Evolutionary conservation across 257 asterid genomes (phyloP).

Genomic region (Lycium ferocissimum): DNA sequence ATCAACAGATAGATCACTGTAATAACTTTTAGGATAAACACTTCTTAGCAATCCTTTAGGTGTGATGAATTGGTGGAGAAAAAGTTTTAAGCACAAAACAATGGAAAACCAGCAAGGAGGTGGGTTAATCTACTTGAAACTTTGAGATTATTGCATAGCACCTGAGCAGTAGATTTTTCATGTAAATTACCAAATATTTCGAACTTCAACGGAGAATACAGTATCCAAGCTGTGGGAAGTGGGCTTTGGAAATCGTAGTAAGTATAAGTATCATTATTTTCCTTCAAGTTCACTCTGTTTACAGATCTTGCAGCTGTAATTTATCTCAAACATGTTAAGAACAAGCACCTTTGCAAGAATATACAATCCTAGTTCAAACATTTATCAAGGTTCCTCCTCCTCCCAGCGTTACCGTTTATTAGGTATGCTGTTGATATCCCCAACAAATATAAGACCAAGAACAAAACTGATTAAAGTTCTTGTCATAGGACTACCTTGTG

Average conservation of each 20-base stretch:
- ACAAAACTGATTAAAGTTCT: background rate
- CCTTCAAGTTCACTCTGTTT: background rate
- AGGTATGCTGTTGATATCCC: background rate
- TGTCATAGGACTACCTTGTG: background rate
- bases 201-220: conserved; percentile 4
- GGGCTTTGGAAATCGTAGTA: background rate
- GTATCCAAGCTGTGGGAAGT: background rate
- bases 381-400: conserved; percentile 8
- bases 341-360: background rate
- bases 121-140: background rate
- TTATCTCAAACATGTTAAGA: background rate
- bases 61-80: conserved; percentile 1
- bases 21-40: background rate
- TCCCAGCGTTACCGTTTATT: background rate
- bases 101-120: background rate
- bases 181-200: background rate
- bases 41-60: conserved; percentile 3
- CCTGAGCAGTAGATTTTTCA: background rate
- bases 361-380: background rate
- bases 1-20: background rate
- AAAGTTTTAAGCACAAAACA: background rate
- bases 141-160: background rate
- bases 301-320: background rate
- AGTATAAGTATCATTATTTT: background rate
- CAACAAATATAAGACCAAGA: conserved; percentile 1